Evolutionary conservation across 345 rosid genomes (phyloP).

Genomic region (Raphanus raphanistrum): DNA sequence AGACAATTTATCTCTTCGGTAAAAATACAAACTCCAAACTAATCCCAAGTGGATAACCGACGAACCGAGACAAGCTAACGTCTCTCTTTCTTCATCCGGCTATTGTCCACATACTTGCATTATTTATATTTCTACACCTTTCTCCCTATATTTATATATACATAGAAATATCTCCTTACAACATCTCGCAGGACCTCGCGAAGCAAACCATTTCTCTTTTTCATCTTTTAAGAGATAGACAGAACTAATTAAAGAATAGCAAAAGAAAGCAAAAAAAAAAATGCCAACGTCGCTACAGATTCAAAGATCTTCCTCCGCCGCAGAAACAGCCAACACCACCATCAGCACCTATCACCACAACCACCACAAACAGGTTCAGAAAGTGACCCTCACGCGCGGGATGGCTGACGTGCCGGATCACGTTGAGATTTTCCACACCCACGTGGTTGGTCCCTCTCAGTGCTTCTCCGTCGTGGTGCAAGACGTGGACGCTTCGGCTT

Average conservation of each 20-base stretch:
- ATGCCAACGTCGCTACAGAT: constrained; percentile 72
- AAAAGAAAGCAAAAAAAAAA: not conserved
- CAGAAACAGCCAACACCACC: constrained; percentile 25
- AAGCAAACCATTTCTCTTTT: constrained; percentile 10
- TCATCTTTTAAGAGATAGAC: not conserved
- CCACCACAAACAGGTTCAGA: constrained; percentile 38
- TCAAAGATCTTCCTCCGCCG: constrained; percentile 40
- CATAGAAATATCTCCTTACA: constrained; percentile 13
- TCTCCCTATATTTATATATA: not conserved
- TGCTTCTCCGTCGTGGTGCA: constrained; percentile 47
- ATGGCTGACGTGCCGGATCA: constrained; percentile 47
- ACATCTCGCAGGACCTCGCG: constrained; percentile 10
- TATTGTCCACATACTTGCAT: constrained; percentile 37
- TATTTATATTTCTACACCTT: constrained; percentile 14
- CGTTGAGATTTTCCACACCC: constrained; percentile 54
- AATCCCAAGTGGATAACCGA: constrained; percentile 48
- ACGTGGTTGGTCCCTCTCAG: constrained; percentile 55
- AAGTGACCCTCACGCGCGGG: constrained; percentile 40
- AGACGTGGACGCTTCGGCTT: constrained; percentile 56
- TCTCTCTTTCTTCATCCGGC: constrained; percentile 22
- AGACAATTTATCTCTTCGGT: not conserved
- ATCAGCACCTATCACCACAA: not conserved
- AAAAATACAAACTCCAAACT: constrained; percentile 35
- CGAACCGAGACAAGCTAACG: constrained; percentile 25
- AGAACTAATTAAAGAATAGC: not conserved